Conservation (phyloP, 306 rosid species). For the Fragaria nilgerrensis region DNA sequence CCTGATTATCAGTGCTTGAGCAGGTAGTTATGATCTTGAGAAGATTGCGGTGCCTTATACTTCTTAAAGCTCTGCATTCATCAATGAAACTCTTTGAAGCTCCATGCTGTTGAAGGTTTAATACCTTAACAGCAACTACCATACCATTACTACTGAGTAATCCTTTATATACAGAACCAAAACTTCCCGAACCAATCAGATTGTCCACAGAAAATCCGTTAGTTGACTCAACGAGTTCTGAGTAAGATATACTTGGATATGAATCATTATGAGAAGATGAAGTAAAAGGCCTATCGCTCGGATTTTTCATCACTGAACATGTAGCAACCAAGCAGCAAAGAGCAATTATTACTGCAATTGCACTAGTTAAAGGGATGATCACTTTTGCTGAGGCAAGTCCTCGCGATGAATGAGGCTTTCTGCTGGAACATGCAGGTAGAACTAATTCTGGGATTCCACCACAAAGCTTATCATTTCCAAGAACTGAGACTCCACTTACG, state of each 20-base stretch:
- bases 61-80: conserved; percentile 37
- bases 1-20: conserved; percentile 28
- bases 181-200: conserved; percentile 36
- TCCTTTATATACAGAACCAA: conserved; percentile 41
- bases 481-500: conserved; percentile 18
- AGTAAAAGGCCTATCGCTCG: neutral
- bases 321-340: neutral
- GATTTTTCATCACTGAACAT: neutral
- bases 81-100: conserved; percentile 40
- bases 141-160: conserved; percentile 8
- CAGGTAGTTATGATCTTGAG: conserved; percentile 39
- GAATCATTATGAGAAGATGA: neutral
- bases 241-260: neutral
- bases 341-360: conserved; percentile 10
- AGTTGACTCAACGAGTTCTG: neutral
- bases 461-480: conserved; percentile 33
- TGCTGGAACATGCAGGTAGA: conserved; percentile 24
- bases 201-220: conserved; percentile 21
- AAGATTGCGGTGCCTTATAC: conserved; percentile 41
- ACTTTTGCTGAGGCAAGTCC: conserved; percentile 17
- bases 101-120: conserved; percentile 40
- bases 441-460: conserved; percentile 33
- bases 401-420: neutral
- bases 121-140: conserved; percentile 39
- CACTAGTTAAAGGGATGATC: conserved; percentile 8